Conservation (phyloP, 495 filamentous ascomycete genomes). For the Xylaria sp. region DNA sequence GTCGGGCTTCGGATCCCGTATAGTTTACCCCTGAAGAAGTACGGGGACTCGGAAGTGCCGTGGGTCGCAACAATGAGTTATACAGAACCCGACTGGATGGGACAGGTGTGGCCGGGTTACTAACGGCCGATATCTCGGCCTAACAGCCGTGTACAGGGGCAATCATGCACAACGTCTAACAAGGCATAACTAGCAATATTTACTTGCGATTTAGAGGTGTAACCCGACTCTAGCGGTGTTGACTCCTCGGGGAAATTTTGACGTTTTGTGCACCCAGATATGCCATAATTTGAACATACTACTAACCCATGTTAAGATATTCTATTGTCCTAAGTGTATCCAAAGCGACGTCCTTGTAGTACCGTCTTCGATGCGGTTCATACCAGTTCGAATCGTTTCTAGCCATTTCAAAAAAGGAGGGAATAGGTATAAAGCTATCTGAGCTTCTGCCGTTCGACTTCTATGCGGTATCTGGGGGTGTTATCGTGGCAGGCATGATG, state of each 20-base stretch:
- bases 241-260: background rate
- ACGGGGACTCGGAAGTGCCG: slow-evolving; percentile 67
- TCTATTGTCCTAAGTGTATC: slow-evolving; percentile 7
- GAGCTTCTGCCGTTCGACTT: background rate
- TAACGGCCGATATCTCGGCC: background rate
- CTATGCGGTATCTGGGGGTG: background rate
- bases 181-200: background rate
- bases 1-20: slow-evolving; percentile 86
- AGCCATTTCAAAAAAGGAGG: background rate
- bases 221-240: background rate
- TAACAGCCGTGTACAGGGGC: background rate
- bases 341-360: background rate
- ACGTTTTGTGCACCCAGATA: background rate
- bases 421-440: background rate
- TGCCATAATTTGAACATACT: slow-evolving; percentile 1
- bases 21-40: slow-evolving; percentile 74
- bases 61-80: slow-evolving; percentile 78
- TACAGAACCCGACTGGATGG: slow-evolving; percentile 72
- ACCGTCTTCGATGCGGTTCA: background rate
- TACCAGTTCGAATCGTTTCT: background rate
- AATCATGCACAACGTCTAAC: background rate
- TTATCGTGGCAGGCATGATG: background rate
- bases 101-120: slow-evolving; percentile 45
- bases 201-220: background rate
- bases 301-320: background rate